These are phyloP conservation scores for Monascus purpureus DNA, from an alignment of 495 filamentous ascomycete species.

Conservation along the genomic window DNA sequence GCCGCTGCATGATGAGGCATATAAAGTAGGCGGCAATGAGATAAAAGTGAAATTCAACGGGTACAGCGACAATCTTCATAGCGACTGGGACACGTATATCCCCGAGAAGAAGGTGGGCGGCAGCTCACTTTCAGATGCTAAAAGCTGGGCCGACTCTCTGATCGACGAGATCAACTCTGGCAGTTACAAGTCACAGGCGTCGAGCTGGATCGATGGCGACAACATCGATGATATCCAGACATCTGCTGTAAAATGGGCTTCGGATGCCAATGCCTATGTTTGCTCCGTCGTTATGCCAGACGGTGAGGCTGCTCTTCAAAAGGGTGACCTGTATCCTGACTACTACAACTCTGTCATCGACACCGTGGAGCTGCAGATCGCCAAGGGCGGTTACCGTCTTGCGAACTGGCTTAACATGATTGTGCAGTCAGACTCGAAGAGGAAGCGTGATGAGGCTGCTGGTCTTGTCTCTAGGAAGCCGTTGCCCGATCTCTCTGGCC, in stretches of 20 bases:
- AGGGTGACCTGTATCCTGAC: conserved; percentile 30
- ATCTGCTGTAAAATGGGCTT: conserved; percentile 38
- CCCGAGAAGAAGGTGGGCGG: conserved; percentile 39
- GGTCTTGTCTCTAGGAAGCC: no score
- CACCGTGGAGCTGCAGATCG: conserved; percentile 59
- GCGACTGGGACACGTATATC: conserved; percentile 52
- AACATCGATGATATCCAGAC: conserved; percentile 19
- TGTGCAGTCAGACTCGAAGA: no score
- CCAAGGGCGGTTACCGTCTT: conserved; percentile 58
- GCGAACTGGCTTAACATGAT: conserved; percentile 48
- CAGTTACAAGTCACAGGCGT: conserved; percentile 27
- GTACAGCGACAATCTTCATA: conserved; percentile 43
- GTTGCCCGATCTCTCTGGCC: no score
- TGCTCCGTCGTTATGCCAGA: conserved; percentile 39
- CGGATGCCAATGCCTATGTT: conserved; percentile 42
- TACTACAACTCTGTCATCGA: conserved; percentile 51
- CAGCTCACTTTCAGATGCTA: conserved; percentile 15
- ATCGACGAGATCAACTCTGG: conserved; percentile 31
- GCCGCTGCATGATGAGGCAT: conserved; percentile 47
- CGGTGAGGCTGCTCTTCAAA: conserved; percentile 33
- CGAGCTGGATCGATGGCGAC: conserved; percentile 34
- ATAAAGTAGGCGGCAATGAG: conserved; percentile 43
- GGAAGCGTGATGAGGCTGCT: no score
- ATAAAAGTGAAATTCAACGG: conserved; percentile 43
- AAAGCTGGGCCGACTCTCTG: conserved; percentile 20